Conservation (phyloP, 805 yeast species). For the Schizosaccharomyces japonicus region DNA sequence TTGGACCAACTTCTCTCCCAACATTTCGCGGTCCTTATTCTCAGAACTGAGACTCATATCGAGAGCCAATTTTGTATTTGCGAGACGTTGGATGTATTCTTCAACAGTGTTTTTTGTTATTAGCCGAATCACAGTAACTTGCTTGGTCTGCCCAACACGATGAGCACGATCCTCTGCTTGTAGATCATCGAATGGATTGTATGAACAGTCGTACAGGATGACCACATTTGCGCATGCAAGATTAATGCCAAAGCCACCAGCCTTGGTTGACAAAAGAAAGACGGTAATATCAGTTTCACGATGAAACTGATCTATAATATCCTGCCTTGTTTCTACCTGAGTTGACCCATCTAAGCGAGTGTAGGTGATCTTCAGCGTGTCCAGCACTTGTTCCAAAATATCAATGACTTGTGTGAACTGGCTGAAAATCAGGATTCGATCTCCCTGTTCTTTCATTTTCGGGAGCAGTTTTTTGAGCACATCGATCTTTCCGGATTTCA, state of each 20-base stretch:
- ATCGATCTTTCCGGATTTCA: conserved; percentile 36
- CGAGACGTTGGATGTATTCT: conserved; percentile 39
- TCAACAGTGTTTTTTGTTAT: conserved; percentile 60
- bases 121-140: conserved; percentile 56
- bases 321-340: conserved; percentile 78
- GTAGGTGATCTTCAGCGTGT: conserved; percentile 41
- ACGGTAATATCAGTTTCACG: conserved; percentile 64
- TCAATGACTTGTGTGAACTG: conserved; percentile 82
- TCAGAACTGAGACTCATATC: conserved; percentile 26
- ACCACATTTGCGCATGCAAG: conserved; percentile 87
- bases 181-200: conserved; percentile 93
- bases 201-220: conserved; percentile 74
- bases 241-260: conserved; percentile 97
- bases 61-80: conserved; percentile 71
- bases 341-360: conserved; percentile 80
- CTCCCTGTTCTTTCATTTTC: conserved; percentile 29
- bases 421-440: conserved; percentile 62
- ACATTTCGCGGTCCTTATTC: background rate
- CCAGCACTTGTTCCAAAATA: conserved; percentile 54
- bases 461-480: conserved; percentile 35
- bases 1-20: background rate
- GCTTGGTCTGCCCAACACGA: conserved; percentile 79
- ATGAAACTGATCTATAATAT: conserved; percentile 67
- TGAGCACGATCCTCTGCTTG: conserved; percentile 98
- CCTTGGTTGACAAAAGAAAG: conserved; percentile 74